A percentile compares a stretch with the other conserved stretches of the same genome.
Evolutionary conservation across 2,329 filamentous ascomycete species (phyloP).

Genomic region (Lasiodiplodia sp.): DNA sequence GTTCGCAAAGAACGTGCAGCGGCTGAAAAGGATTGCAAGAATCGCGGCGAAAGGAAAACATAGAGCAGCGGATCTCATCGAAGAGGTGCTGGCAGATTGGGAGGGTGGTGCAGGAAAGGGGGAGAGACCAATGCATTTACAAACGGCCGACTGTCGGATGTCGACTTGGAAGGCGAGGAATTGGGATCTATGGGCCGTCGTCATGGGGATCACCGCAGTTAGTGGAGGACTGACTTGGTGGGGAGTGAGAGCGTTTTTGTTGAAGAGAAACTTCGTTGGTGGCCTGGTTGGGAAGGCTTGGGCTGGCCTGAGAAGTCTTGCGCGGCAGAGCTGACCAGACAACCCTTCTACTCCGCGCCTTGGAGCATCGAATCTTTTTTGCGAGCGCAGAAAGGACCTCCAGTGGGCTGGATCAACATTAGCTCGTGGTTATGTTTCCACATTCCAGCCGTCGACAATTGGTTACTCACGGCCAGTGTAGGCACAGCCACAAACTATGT

Average conservation of each 20-base stretch:
- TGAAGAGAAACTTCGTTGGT: not conserved
- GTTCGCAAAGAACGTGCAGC: not conserved
- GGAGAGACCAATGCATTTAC: not conserved
- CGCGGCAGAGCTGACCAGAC: not conserved
- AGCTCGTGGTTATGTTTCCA: no score
- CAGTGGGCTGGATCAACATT: no score
- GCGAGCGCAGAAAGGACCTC: no score
- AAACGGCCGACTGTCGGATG: not conserved
- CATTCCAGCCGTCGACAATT: no score
- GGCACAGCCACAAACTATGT: no score
- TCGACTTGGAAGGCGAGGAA: not conserved
- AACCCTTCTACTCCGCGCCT: no score
- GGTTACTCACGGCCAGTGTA: no score
- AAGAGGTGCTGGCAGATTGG: not conserved
- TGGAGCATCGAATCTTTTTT: not conserved
- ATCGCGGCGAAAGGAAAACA: not conserved
- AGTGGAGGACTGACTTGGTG: not conserved
- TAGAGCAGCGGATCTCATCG: not conserved
- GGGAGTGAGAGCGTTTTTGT: not conserved
- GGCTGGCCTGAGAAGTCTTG: not conserved
- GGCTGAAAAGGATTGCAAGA: not conserved
- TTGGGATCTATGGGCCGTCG: not conserved
- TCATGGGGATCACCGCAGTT: not conserved
- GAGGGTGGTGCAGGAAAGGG: not conserved
- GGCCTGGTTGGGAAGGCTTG: not conserved